phyloP scores from a whole-genome alignment of 768 basidiomycete species.

The Mrakia frigida region DNA sequence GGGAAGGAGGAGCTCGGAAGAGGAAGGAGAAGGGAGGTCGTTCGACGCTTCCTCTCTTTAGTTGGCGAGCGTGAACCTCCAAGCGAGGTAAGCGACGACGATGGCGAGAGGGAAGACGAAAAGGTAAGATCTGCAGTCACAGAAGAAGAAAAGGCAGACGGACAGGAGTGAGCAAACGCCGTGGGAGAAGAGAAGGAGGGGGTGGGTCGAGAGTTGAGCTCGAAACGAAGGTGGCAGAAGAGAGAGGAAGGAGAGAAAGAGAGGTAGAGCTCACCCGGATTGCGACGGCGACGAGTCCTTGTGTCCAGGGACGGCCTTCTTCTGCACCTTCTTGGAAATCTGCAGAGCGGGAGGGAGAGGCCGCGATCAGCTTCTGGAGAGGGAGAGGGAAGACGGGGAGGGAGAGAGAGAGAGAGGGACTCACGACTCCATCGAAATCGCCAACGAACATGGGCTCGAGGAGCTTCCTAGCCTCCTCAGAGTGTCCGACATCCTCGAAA shows the following conservation, averaged over 20 bases:
- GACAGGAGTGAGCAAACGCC: background rate
- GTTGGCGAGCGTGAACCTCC: conserved; percentile 59
- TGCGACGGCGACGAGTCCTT: conserved; percentile 32
- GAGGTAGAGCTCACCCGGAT: conserved; percentile 19
- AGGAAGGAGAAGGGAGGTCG: background rate
- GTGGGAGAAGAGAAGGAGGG: conserved; percentile 1
- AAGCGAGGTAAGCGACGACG: conserved; percentile 81
- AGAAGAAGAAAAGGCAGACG: background rate
- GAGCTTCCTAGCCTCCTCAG: conserved; percentile 88
- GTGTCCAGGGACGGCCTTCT: conserved; percentile 25
- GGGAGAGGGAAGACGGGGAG: background rate
- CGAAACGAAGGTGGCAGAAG: conserved; percentile 9
- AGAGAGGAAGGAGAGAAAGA: background rate
- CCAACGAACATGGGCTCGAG: conserved; percentile 75
- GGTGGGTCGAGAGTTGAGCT: background rate
- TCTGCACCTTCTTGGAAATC: conserved; percentile 12
- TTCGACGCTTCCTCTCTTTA: background rate
- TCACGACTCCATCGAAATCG: conserved; percentile 63
- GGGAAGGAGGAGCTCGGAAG: background rate
- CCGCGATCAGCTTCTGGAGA: background rate
- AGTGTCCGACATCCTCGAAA: conserved; percentile 99
- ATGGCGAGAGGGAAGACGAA: conserved; percentile 77
- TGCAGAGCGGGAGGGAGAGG: background rate
- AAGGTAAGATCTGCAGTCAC: conserved; percentile 53
- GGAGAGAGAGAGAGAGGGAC: conserved; percentile 24